phyloP scores from a whole-genome alignment of 257 asterid species.

The Primulina tabacum region DNA sequence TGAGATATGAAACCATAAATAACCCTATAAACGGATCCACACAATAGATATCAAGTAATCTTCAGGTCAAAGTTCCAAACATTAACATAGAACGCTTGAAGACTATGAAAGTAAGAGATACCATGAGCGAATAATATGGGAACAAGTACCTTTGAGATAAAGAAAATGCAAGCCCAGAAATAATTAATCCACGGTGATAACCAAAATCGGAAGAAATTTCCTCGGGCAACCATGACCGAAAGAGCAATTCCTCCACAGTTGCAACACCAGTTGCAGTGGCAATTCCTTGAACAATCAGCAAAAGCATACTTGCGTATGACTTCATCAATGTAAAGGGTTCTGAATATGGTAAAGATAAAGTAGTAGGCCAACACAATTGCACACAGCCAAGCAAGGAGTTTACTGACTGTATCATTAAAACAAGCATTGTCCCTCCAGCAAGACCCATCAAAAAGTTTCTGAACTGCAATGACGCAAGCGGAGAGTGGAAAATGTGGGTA shows the following conservation, averaged over 20 bases:
- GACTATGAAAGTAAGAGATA: not conserved
- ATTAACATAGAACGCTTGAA: not conserved
- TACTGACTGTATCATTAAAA: conserved; percentile 52
- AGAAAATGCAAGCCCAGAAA: conserved; percentile 82
- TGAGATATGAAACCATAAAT: not conserved
- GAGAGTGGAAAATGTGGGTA: conserved; percentile 4
- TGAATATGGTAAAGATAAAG: conserved; percentile 43
- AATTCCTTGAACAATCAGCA: conserved; percentile 50
- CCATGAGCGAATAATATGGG: conserved; percentile 15
- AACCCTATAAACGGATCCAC: conserved; percentile 3
- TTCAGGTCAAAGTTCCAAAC: conserved; percentile 1
- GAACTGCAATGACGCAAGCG: conserved; percentile 47
- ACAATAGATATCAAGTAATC: conserved; percentile 1
- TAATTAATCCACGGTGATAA: conserved; percentile 59
- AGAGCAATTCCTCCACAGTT: conserved; percentile 78
- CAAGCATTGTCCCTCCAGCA: conserved; percentile 69
- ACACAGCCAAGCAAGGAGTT: conserved; percentile 66
- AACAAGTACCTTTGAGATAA: conserved; percentile 62
- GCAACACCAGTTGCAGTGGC: conserved; percentile 66
- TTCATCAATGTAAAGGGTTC: conserved; percentile 48
- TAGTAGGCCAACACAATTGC: conserved; percentile 53
- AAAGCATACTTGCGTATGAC: conserved; percentile 46
- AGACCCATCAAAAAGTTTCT: conserved; percentile 65
- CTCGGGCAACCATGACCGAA: conserved; percentile 90
- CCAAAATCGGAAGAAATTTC: conserved; percentile 88